Percentiles rank a stretch among this genome's conserved stretches.
phyloP scores from a whole-genome alignment of 2,329 filamentous ascomycete genomes.

The Fonsecaea multimorphosa region DNA sequence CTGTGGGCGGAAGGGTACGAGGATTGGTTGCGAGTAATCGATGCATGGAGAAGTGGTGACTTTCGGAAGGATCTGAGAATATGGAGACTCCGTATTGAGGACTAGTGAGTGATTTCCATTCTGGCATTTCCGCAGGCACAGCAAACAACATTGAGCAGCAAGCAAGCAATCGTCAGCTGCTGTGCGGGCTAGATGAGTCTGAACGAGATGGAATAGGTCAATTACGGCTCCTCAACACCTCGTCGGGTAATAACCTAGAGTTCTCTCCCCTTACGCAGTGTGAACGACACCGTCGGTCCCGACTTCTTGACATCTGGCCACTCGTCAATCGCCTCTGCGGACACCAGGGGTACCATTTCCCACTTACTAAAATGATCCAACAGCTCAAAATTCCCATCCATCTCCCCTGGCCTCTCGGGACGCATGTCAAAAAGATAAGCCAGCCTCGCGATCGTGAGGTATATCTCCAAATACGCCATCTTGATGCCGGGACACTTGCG shows the following conservation, averaged over 20 bases:
- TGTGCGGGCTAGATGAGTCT: no score
- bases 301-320: neutral
- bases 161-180: no score
- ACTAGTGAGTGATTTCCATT: neutral
- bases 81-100: neutral
- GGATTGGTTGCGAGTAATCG: neutral
- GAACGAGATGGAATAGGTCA: no score
- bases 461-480: constrained; percentile 2
- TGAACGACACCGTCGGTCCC: neutral
- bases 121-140: no score
- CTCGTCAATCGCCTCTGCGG: neutral
- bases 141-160: no score
- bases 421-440: neutral
- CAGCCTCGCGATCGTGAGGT: neutral
- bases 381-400: neutral
- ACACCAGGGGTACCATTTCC: neutral
- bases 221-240: no score
- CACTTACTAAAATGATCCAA: constrained; percentile 1
- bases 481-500: constrained; percentile 4
- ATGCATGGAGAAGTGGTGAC: neutral
- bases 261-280: neutral
- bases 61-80: neutral
- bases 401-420: neutral
- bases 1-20: neutral
- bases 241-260: neutral